These are phyloP conservation scores for Penicillium simplicissimum DNA, from an alignment of 495 filamentous ascomycete species.

Conservation along the genomic window DNA sequence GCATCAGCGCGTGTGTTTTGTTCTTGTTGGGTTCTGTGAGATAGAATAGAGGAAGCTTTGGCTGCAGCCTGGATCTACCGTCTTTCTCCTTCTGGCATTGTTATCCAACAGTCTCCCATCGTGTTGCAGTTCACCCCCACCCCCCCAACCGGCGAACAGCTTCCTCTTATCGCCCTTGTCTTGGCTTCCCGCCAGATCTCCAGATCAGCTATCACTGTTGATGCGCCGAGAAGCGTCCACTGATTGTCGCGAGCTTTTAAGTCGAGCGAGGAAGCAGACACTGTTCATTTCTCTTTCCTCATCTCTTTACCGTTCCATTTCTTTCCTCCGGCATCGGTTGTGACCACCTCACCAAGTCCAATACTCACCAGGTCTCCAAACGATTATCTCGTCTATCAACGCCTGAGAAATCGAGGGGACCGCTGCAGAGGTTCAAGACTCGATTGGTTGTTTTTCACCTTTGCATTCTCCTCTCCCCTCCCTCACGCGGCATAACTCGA, in stretches of 20 bases:
- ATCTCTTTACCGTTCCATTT: neutral
- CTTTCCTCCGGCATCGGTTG: neutral
- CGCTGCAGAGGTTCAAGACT: neutral
- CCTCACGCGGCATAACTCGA: neutral
- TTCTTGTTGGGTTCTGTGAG: neutral
- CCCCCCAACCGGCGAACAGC: neutral
- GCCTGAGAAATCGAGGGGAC: neutral
- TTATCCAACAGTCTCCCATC: neutral
- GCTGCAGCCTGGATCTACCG: neutral
- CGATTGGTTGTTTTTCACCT: neutral
- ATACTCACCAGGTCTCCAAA: neutral
- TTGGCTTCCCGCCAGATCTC: slow-evolving; percentile 21
- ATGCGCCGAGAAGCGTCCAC: neutral
- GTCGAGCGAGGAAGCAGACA: neutral
- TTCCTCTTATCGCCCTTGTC: slow-evolving; percentile 8
- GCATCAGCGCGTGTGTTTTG: neutral
- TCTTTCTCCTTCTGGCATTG: neutral
- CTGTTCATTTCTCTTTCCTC: neutral
- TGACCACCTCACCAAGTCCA: neutral
- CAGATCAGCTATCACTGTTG: slow-evolving; percentile 2
- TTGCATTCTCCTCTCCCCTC: neutral
- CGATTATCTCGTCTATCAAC: neutral
- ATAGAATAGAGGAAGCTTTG: neutral
- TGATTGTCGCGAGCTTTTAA: neutral
- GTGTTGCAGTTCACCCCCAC: neutral